Percentiles rank a stretch among this genome's conserved stretches.
phyloP scores from a whole-genome alignment of 2,329 filamentous ascomycete genomes.

The Fusarium continuum region DNA sequence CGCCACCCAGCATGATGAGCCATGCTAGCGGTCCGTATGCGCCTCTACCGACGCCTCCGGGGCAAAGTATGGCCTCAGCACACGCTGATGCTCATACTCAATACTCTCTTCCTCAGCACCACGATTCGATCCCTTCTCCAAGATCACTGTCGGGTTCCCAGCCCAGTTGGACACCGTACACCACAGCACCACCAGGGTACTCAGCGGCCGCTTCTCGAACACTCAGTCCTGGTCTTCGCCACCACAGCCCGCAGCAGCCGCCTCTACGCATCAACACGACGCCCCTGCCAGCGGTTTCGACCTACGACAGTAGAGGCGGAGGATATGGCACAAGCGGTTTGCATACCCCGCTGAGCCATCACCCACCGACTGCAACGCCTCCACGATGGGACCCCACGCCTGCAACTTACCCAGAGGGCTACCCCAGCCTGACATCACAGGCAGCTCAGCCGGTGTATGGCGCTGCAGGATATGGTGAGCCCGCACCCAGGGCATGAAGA shows the following conservation, averaged over 20 bases:
- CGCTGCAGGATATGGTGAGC: conserved; percentile 54
- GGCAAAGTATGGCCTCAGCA: conserved; percentile 46
- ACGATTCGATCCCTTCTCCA: conserved; percentile 62
- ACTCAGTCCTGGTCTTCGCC: conserved; percentile 51
- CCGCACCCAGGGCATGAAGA: conserved; percentile 53
- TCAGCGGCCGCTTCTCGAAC: conserved; percentile 51
- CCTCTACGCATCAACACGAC: conserved; percentile 51
- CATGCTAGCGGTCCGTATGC: conserved; percentile 54
- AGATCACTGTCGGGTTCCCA: conserved; percentile 60
- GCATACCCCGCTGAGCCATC: conserved; percentile 52
- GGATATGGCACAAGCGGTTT: conserved; percentile 54
- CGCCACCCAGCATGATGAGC: conserved; percentile 53
- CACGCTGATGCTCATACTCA: conserved; percentile 49
- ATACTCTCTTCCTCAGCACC: conserved; percentile 56
- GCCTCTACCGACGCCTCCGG: conserved; percentile 58
- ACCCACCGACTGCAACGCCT: conserved; percentile 50
- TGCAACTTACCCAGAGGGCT: conserved; percentile 51
- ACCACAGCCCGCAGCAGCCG: conserved; percentile 50
- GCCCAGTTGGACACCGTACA: conserved; percentile 60
- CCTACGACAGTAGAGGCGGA: conserved; percentile 51
- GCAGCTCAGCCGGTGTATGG: conserved; percentile 53
- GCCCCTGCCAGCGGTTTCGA: conserved; percentile 50
- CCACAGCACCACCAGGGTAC: conserved; percentile 47
- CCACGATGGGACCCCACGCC: conserved; percentile 55
- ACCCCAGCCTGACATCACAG: conserved; percentile 51